phyloP scores from a whole-genome alignment of 495 filamentous ascomycete genomes.

The Xylaria intraflava region DNA sequence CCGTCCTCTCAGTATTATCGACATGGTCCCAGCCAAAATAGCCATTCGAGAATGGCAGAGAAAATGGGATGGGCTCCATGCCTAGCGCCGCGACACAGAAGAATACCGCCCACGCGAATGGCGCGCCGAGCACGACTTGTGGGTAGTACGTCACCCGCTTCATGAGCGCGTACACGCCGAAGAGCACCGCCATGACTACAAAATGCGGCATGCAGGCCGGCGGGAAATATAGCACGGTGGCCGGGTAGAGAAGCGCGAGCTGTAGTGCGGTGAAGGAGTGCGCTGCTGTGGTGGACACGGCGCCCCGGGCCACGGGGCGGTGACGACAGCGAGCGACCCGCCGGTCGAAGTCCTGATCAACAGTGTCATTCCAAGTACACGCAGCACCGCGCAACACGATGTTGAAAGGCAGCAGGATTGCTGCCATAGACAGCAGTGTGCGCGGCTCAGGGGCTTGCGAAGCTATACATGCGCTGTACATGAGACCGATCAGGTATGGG shows the following conservation, averaged over 20 bases:
- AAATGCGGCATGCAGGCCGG: slow-evolving; percentile 8
- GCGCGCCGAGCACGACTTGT: slow-evolving; percentile 30
- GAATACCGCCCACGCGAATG: slow-evolving; percentile 23
- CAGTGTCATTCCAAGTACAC: slow-evolving; percentile 40
- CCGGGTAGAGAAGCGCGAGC: slow-evolving; percentile 3
- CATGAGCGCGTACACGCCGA: slow-evolving; percentile 24
- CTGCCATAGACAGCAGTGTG: not conserved
- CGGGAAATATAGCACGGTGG: not conserved
- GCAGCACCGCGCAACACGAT: slow-evolving; percentile 27
- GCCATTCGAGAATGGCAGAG: not conserved
- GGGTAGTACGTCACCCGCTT: slow-evolving; percentile 32
- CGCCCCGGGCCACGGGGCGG: slow-evolving; percentile 43
- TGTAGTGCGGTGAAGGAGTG: slow-evolving; percentile 23
- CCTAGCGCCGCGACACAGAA: slow-evolving; percentile 15
- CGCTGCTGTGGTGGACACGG: slow-evolving; percentile 29
- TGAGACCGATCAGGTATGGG: slow-evolving; percentile 18
- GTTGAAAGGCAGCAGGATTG: slow-evolving; percentile 8
- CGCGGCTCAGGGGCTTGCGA: not conserved
- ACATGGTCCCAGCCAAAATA: not conserved
- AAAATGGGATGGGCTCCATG: slow-evolving; percentile 5
- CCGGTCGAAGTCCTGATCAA: slow-evolving; percentile 39
- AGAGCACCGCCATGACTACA: slow-evolving; percentile 1
- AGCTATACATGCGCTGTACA: slow-evolving; percentile 17
- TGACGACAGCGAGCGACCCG: slow-evolving; percentile 31
- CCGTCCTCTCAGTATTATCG: no score